Percentiles rank a stretch among this genome's conserved stretches.
phyloP scores from a whole-genome alignment of 2,329 filamentous ascomycete genomes.

The Sclerotinia spermophila region DNA sequence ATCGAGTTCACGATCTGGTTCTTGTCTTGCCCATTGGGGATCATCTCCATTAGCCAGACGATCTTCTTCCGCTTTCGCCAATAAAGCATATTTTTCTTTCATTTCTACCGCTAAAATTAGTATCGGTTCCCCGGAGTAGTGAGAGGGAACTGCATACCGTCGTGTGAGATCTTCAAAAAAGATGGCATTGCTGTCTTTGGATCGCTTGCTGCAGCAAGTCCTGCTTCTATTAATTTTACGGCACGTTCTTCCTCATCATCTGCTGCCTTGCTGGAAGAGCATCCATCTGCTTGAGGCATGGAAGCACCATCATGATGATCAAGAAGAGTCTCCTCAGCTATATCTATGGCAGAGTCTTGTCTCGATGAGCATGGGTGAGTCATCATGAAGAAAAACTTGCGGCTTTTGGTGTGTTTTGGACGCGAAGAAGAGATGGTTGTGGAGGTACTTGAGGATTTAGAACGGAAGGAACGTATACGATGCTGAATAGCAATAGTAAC shows the following conservation, averaged over 20 bases:
- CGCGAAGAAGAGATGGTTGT: not conserved
- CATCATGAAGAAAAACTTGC: conserved; percentile 6
- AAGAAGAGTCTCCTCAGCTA: not conserved
- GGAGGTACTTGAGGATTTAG: conserved; percentile 18
- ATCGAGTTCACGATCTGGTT: conserved; percentile 61
- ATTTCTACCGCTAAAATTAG: conserved; percentile 46
- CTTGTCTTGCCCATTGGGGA: conserved; percentile 55
- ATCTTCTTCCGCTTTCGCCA: conserved; percentile 54
- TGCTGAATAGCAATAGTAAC: conserved; percentile 30
- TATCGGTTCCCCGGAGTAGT: not conserved
- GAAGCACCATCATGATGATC: conserved; percentile 12
- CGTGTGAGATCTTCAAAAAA: conserved; percentile 49
- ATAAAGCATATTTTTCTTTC: conserved; percentile 55
- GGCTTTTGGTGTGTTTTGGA: not conserved
- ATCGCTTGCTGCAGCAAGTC: conserved; percentile 1
- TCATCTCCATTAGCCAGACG: conserved; percentile 36
- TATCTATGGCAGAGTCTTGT: not conserved
- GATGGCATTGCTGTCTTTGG: conserved; percentile 41
- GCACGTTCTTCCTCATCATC: conserved; percentile 8
- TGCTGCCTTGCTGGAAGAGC: conserved; percentile 18
- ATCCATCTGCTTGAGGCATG: conserved; percentile 17
- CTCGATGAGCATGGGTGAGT: not conserved
- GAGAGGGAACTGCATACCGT: conserved; percentile 42
- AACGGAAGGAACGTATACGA: conserved; percentile 34
- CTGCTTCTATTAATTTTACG: conserved; percentile 2